Evolutionary conservation across 106 monocot genomes (phyloP).

Genomic region (Dendrobium catenatum): DNA sequence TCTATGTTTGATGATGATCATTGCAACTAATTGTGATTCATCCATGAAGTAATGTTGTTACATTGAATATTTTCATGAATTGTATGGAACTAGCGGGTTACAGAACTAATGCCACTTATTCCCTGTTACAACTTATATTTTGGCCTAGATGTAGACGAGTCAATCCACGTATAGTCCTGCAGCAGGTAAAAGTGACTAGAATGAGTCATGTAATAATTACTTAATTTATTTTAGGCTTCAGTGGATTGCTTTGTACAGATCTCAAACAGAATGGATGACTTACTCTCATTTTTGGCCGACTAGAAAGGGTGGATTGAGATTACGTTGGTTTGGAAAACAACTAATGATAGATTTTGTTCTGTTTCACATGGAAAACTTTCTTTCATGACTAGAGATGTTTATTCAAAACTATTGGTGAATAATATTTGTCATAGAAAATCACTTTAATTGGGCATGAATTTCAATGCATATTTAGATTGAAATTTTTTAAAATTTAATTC

Average conservation of each 20-base stretch:
- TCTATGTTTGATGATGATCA: neutral
- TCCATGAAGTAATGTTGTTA: neutral
- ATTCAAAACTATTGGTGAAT: neutral
- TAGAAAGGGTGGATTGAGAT: neutral
- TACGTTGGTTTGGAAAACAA: neutral
- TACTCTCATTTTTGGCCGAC: neutral
- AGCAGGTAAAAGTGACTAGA: neutral
- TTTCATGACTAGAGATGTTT: neutral
- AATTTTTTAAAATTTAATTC: too few species aligned
- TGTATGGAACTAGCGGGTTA: neutral
- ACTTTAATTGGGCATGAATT: too few species aligned
- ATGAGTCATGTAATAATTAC: neutral
- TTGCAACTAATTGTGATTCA: neutral
- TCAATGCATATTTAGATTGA: too few species aligned
- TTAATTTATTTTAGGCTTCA: neutral
- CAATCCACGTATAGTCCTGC: neutral
- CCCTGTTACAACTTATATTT: neutral
- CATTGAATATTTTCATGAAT: neutral
- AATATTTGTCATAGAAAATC: neutral
- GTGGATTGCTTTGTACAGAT: neutral
- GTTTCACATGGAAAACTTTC: neutral
- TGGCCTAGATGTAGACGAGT: neutral
- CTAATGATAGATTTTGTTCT: neutral
- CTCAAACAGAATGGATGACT: neutral
- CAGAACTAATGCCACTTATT: neutral